phyloP scores from a whole-genome alignment of 345 rosid genomes.

The rapeseed (Brassica napus) region Da-Ae NC_063448.1:27251501-27252000 shows the following conservation, averaged over 20 bases:
- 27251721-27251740: slow-evolving; percentile 51
- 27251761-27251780: slow-evolving; percentile 20
- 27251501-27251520: slow-evolving; percentile 37
- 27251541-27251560: slow-evolving; percentile 29
- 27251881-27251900: slow-evolving; percentile 28
- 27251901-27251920: slow-evolving; percentile 20
- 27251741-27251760: slow-evolving; percentile 51
- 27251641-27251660: slow-evolving; percentile 43
- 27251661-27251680: slow-evolving; percentile 39
- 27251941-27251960: slow-evolving; percentile 21
- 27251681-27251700: slow-evolving; percentile 33
- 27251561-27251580: slow-evolving; percentile 31
- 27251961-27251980: not conserved
- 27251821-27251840: slow-evolving; percentile 17
- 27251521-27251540: slow-evolving; percentile 24
- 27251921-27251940: not conserved
- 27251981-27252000: not conserved
- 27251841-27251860: slow-evolving; percentile 20
- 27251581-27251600: slow-evolving; percentile 44
- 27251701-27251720: slow-evolving; percentile 40
- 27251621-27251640: slow-evolving; percentile 30
- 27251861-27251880: slow-evolving; percentile 35
- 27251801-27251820: slow-evolving; percentile 30
- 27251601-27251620: slow-evolving; percentile 45
- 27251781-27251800: slow-evolving; percentile 26